Base-by-base conservation (phyloP, 2,329 filamentous ascomycete species). In the Scopulariopsis brevicaulis region DNA sequence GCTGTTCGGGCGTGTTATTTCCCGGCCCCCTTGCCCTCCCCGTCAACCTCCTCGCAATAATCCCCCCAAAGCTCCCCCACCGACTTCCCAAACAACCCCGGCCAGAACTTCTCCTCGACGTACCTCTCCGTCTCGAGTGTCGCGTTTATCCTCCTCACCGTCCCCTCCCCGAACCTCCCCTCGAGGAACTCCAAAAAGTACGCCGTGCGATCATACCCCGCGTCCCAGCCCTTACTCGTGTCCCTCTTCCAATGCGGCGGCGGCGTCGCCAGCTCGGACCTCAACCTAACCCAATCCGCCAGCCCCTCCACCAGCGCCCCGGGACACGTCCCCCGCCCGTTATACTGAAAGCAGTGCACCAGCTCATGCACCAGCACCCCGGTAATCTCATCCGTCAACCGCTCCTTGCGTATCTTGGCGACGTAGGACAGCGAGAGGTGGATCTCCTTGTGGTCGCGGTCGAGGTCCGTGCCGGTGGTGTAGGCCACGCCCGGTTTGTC, bases 111-210 rank as follows among this genome's bases (percentile, higher is more conserved):
- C 56, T 82, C 72, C 71, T 87, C 79, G 61, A 85, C 75, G 70
- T 94, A 89, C 71, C 74, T 76, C 48, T 74, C 74, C n/a, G 72
- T 72, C 60, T 84, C 76, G 68, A 96, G 70, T 62, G 78, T 80
- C 66, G 84, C 86, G 66, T 95, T 87, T 55, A 94, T 70, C 59
- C 75, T 77, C 58, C 81, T 74, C 32, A 88, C 77, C 0, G 81
- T 82, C 8, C 81, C 83, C 10, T 69, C 65, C 0, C 83, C 84
- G 63, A 81, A 87, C 54, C 78, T 77, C 40, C 74, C 70, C 72
- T 96, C 92, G 53, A 97, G 73, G 74, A 90, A 96, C 58, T 94
- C 85, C 55, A 97, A 73, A 65, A 97, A 97, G 70, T 90, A 97
- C 1, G 86, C 94, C 7, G 93, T 97, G 63, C 87, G 82, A 74